Evolutionary conservation across 1,139 yeast species (phyloP), one percentile per base, ranked within the genome.

Genomic region (Pichia terricola): DNA sequence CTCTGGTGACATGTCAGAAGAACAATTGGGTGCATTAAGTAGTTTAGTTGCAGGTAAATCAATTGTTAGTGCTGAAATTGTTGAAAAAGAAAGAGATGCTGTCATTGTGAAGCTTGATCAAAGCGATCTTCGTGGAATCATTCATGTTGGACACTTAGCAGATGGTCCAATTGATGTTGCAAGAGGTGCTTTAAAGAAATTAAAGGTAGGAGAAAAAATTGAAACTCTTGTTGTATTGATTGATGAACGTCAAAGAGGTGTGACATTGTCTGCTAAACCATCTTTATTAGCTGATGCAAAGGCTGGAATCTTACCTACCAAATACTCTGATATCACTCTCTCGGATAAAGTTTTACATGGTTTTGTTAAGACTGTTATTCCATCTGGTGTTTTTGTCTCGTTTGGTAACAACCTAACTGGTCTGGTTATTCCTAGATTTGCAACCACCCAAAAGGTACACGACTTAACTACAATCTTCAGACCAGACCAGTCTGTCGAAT

Each of bases 331-430:
- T 39, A 68, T 88, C 41, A 63, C 70, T 39, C 63, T 67, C 27
- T 67, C 72, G n/a, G 76, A 76, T 31, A 66, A 64, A 40, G 51
- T 64, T 11, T 61, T 84, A 43, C 70, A 76, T 49, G 98, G 97
- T 37, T 89, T 72, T 59, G 75, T 91, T 42, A 83, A 79, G 55
- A 80, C 88, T 28, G 80, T 86, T 30, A 83, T 94, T 26, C 75
- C 71, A 44, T 72, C 73, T 60, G 97, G 97, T 52, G 70, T 87
- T 30, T 89, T 91, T 61, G 83, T 91, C 46, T 76, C 83, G 0
- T 91, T 91, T 63, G 88, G 81, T 48, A 84, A 84, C 52, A 77
- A 74, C 44, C 73, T 89, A 53, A 84, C 88, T 32, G 97, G 96
- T 40, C 72, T 91, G 53, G 84, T 87, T 3, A 73, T 85, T 52